A percentile compares a stretch with the other conserved stretches of the same genome.
These are phyloP conservation scores for Fusarium graminum DNA, from an alignment of 2,329 filamentous ascomycete genomes.

Conservation along the genomic window DNA sequence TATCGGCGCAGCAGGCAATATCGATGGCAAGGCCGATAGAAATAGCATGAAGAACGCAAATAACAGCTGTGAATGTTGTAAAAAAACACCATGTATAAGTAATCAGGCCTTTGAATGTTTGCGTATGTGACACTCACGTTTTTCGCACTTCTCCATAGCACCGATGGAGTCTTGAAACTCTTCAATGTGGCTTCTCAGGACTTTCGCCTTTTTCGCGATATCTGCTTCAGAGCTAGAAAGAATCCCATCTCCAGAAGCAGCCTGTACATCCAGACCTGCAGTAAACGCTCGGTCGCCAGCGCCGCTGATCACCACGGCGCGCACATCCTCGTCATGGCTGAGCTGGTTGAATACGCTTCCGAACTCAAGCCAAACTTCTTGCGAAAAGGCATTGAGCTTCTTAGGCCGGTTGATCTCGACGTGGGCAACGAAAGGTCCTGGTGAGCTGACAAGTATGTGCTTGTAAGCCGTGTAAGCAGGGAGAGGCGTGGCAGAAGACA, in stretches of 20 bases:
- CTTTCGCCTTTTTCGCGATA: slow-evolving; percentile 72
- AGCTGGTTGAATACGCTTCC: slow-evolving; percentile 78
- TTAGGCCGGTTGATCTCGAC: slow-evolving; percentile 89
- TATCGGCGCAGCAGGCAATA: slow-evolving; percentile 76
- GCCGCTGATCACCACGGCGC: slow-evolving; percentile 83
- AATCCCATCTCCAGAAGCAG: slow-evolving; percentile 68
- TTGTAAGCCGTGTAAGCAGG: slow-evolving; percentile 64
- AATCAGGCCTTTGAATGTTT: background rate
- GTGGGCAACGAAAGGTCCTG: slow-evolving; percentile 81
- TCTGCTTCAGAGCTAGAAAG: slow-evolving; percentile 62
- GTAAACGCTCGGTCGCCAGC: slow-evolving; percentile 88
- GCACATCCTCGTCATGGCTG: slow-evolving; percentile 77
- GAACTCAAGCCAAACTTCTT: slow-evolving; percentile 89
- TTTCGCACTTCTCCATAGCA: slow-evolving; percentile 86
- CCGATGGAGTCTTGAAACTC: slow-evolving; percentile 86
- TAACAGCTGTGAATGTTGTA: slow-evolving; percentile 70
- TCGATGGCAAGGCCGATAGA: slow-evolving; percentile 84
- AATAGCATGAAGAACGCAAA: slow-evolving; percentile 84
- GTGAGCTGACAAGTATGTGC: slow-evolving; percentile 81
- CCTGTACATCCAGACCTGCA: slow-evolving; percentile 84
- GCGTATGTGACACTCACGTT: slow-evolving; percentile 68
- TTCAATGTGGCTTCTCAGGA: slow-evolving; percentile 75
- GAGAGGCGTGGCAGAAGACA: slow-evolving; percentile 48
- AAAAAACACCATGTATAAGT: slow-evolving; percentile 34
- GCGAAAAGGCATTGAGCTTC: slow-evolving; percentile 90